Evolutionary conservation across 2,329 filamentous ascomycete species (phyloP), one percentile per base, ranked within the genome.

Genomic region (Chaetothyriales sp.): DNA sequence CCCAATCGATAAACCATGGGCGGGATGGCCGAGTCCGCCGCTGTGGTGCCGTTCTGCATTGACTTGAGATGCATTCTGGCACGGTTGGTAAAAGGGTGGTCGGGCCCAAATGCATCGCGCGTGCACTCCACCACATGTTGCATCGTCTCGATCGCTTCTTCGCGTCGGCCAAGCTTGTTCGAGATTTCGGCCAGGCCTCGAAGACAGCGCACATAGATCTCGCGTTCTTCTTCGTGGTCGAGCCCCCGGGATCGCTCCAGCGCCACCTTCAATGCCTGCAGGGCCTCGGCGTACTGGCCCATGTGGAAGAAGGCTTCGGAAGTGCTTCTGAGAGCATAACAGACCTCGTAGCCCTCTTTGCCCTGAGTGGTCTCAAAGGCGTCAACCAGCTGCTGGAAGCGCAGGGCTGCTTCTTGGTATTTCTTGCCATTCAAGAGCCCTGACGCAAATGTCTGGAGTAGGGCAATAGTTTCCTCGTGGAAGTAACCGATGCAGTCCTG

Each of bases 401-500:
- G 25, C 10, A 57, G 49, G 8, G 58, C 58, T n/a, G 58, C 55
- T 47, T 60, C 58, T 3, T 52, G 50, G 36, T 54, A 60, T 44
- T 54, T 47, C 43, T 58, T 51, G 36, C 57, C 51, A 36, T 60
- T 60, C 49, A 60, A 47, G 3, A 60, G 51, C 20, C 53, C 50
- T 5, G 55, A 59, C 6, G 57, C 58, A 49, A 60, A 60, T 5
- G 57, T 60, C 52, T 60, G 58, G 15, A 60, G 46, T 15, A 60
- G 47, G 12, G 58, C 58, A 28, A 59, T 58, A 2, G 58, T 60
- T 48, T 60, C 58, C 4, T 53, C 48, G 28, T 60, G 57, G 39
- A 60, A 60, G 36, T 60, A 60, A 5, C 58, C 58, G 39, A 60
- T 60, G 43, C 57, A 55, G 44, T 60, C 58, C 49, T 59, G 55